Percentiles rank a stretch among this genome's conserved stretches.
Evolutionary conservation across 2,329 filamentous ascomycete species (phyloP).

Genomic region (Monosporascus sp.): DNA sequence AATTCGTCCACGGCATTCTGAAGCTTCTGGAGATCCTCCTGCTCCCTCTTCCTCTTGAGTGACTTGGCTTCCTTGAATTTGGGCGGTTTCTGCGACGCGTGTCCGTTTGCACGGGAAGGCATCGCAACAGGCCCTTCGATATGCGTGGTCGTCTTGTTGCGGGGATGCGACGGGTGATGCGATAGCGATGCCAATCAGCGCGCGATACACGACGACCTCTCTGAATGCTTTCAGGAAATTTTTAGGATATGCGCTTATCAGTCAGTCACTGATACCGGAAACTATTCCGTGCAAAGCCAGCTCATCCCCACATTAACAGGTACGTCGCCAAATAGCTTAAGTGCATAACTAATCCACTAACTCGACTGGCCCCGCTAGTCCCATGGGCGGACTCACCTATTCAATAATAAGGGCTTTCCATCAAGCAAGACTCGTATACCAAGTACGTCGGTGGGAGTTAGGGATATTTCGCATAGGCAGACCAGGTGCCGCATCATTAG

Average conservation of each 20-base stretch:
- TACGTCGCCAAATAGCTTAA: too few relatives aligned
- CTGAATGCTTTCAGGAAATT: background rate
- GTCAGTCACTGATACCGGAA: background rate
- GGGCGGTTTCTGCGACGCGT: conserved; percentile 19
- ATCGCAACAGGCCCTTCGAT: conserved; percentile 9
- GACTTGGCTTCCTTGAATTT: conserved; percentile 25
- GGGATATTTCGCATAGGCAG: too few relatives aligned
- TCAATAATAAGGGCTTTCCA: too few relatives aligned
- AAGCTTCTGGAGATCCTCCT: conserved; percentile 34
- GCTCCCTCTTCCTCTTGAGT: conserved; percentile 37
- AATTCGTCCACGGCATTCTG: conserved; percentile 36
- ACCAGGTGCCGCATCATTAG: too few relatives aligned
- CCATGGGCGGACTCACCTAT: too few relatives aligned
- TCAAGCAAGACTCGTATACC: too few relatives aligned
- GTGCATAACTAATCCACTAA: too few relatives aligned
- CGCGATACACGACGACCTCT: background rate
- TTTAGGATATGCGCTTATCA: background rate
- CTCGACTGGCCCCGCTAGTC: too few relatives aligned
- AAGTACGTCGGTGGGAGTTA: too few relatives aligned
- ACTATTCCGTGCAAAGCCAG: background rate
- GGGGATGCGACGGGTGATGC: background rate
- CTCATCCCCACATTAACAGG: too few relatives aligned
- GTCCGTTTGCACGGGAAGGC: conserved; percentile 16
- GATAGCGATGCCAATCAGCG: background rate
- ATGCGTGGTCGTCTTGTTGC: background rate